Evolutionary conservation across 1,139 yeast species (phyloP).

Genomic region (Yamadazyma blattariae): DNA sequence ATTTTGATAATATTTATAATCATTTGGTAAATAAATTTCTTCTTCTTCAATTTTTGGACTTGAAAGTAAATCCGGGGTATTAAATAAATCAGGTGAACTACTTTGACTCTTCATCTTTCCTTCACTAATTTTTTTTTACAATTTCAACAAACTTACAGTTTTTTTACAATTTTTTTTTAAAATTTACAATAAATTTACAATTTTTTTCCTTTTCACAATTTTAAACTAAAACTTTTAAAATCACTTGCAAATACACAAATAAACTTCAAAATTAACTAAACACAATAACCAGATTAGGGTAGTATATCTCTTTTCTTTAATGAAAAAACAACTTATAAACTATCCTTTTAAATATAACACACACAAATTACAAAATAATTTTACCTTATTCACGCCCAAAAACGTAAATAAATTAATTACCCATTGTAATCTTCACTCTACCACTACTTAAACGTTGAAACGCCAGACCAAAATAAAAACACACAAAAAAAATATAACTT

Average conservation of each 20-base stretch:
- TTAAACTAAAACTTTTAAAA: not conserved
- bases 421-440: no score
- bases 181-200: not conserved
- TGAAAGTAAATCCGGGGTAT: slow-evolving; percentile 4
- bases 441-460: slow-evolving; percentile 5
- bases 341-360: not conserved
- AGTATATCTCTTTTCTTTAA: no score
- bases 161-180: not conserved
- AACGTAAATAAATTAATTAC: no score
- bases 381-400: not conserved
- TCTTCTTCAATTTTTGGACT: slow-evolving; percentile 4
- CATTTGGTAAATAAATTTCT: slow-evolving; percentile 27
- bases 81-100: slow-evolving; percentile 4
- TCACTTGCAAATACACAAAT: not conserved
- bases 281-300: slow-evolving; percentile 4
- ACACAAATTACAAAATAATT: not conserved
- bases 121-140: not conserved
- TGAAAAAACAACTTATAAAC: slow-evolving; percentile 1
- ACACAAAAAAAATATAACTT: not conserved
- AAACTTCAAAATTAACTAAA: not conserved
- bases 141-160: no score
- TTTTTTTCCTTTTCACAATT: no score
- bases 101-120: not conserved
- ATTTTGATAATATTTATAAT: slow-evolving; percentile 38
- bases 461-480: slow-evolving; percentile 3